A percentile compares a stretch with the other conserved stretches of the same genome.
phyloP scores from a whole-genome alignment of 192 early-diverging fungal genomes.

The Entomortierella lignicola region DNA sequence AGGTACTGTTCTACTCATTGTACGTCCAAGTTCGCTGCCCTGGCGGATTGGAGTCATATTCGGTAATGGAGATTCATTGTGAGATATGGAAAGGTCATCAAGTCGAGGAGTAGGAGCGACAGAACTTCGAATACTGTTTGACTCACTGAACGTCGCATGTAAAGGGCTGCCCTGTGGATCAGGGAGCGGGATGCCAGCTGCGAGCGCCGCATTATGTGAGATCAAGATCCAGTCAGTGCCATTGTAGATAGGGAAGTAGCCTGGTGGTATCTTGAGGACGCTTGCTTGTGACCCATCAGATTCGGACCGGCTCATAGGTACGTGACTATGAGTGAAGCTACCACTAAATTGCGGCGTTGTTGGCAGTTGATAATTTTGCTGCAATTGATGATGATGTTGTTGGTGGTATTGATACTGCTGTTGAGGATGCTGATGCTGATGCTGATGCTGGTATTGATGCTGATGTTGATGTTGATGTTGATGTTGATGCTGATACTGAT shows the following conservation, averaged over 20 bases:
- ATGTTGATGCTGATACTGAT: conserved; percentile 5
- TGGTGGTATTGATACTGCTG: too few species aligned
- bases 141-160: neutral
- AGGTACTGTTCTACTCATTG: neutral
- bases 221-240: conserved; percentile 50
- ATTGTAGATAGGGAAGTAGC: conserved; percentile 51
- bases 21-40: conserved; percentile 15
- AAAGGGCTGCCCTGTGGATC: conserved; percentile 36
- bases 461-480: conserved; percentile 5
- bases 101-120: conserved; percentile 17
- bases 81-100: conserved; percentile 1
- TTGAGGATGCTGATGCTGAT: neutral
- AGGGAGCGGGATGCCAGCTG: conserved; percentile 41
- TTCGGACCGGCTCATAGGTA: conserved; percentile 24
- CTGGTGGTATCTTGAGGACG: conserved; percentile 45
- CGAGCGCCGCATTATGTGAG: conserved; percentile 27
- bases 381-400: conserved; percentile 11
- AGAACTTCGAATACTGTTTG: conserved; percentile 2
- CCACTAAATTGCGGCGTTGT: conserved; percentile 9
- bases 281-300: conserved; percentile 32
- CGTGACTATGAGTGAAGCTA: neutral
- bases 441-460: conserved; percentile 22
- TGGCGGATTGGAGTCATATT: conserved; percentile 21
- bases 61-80: conserved; percentile 10
- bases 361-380: conserved; percentile 5